These are phyloP conservation scores for Xylaria castorea DNA, from an alignment of 495 filamentous ascomycete species.

Conservation along the genomic window DNA sequence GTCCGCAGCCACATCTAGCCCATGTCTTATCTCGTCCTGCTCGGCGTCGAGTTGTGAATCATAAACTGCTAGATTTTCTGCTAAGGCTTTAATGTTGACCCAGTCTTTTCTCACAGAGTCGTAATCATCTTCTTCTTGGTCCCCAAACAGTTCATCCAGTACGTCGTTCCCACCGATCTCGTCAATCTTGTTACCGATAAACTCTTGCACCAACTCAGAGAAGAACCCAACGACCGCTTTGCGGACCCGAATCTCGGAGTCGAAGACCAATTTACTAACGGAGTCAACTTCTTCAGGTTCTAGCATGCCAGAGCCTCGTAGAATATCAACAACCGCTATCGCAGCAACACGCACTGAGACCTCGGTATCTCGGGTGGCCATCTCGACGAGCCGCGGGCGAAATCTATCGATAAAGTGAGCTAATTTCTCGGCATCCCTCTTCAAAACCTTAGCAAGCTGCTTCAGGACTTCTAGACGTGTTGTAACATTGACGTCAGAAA, in stretches of 20 bases:
- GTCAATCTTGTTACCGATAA: constrained; percentile 79
- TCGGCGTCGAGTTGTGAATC: constrained; percentile 61
- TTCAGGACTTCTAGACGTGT: constrained; percentile 81
- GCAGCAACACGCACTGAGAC: constrained; percentile 75
- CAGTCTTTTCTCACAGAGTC: constrained; percentile 78
- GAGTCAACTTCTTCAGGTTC: constrained; percentile 90
- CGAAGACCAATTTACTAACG: constrained; percentile 84
- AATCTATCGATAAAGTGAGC: constrained; percentile 91
- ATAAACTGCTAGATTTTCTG: constrained; percentile 81
- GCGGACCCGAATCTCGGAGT: constrained; percentile 80
- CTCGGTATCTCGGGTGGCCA: constrained; percentile 84
- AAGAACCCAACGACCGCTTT: constrained; percentile 92
- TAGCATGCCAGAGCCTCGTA: constrained; percentile 83
- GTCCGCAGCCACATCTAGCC: constrained; percentile 52
- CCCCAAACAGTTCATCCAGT: constrained; percentile 70
- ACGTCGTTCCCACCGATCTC: constrained; percentile 72
- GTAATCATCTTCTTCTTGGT: constrained; percentile 78
- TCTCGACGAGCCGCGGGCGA: constrained; percentile 86
- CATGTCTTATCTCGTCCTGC: constrained; percentile 49
- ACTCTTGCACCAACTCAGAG: constrained; percentile 79
- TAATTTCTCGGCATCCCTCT: constrained; percentile 77
- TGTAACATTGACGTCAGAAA: constrained; percentile 75
- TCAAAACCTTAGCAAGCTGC: constrained; percentile 78
- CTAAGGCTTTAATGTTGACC: constrained; percentile 90
- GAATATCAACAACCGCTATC: constrained; percentile 78